Evolutionary conservation across 176 grass and related monocot genomes (phyloP).

Genomic region (Lolium rigidum): DNA sequence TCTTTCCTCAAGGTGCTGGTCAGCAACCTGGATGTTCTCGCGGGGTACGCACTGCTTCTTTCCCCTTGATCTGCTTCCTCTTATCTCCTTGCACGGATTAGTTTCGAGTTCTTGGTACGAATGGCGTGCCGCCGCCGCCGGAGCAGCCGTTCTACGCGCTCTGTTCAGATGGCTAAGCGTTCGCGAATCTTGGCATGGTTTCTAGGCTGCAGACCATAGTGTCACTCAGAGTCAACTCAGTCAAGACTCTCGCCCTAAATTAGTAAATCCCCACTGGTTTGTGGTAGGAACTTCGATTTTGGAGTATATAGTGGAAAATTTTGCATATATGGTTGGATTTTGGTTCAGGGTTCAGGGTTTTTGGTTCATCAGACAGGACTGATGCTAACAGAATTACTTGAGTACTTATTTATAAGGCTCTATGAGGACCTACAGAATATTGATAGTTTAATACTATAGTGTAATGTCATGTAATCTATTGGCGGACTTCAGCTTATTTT

Average conservation of each 20-base stretch:
- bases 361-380: not conserved
- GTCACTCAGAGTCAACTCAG: not conserved
- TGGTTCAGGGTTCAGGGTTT: conserved; percentile 31
- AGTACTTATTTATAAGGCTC: conserved; percentile 7
- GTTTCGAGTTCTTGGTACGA: not conserved
- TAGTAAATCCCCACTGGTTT: not conserved
- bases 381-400: not conserved
- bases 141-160: not conserved
- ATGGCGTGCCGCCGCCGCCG: conserved; percentile 5
- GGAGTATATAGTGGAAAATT: not conserved
- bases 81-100: not conserved
- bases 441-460: not conserved
- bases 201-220: not conserved
- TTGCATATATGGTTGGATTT: not conserved
- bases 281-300: not conserved
- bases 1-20: conserved; percentile 91
- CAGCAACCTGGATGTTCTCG: conserved; percentile 88
- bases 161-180: not conserved
- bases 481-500: not conserved
- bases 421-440: not conserved
- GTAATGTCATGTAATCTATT: not conserved
- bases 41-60: conserved; percentile 64
- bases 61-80: conserved; percentile 33
- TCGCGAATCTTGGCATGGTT: not conserved
- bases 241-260: not conserved